Conservation (phyloP, 1,139 yeast genomes). For the Tardiomyces depauwii region DNA sequence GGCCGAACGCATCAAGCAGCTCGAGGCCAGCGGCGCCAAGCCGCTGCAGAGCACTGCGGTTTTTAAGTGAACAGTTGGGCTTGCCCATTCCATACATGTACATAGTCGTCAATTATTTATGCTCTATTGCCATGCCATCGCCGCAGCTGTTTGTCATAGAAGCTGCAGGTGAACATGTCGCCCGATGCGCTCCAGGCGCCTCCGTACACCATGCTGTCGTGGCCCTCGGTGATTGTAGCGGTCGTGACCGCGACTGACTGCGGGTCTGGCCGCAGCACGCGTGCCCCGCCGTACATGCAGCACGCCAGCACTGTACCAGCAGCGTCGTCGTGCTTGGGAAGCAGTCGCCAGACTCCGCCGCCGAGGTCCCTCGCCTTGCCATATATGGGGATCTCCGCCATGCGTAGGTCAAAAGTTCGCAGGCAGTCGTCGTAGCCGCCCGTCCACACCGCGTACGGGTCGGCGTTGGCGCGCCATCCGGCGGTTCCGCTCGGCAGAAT, state of each 20-base stretch:
- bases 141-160: constrained; percentile 77
- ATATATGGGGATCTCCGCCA: constrained; percentile 39
- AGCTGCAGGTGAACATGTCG: constrained; percentile 67
- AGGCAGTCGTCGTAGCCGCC: constrained; percentile 88
- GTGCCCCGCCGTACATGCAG: constrained; percentile 94
- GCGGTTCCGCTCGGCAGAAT: constrained; percentile 35
- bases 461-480: neutral
- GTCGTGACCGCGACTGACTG: constrained; percentile 21
- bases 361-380: constrained; percentile 42
- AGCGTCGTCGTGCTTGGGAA: constrained; percentile 41
- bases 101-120: neutral
- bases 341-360: constrained; percentile 92
- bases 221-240: constrained; percentile 52
- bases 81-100: neutral
- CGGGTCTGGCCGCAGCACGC: constrained; percentile 36
- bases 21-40: constrained; percentile 40
- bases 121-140: constrained; percentile 39
- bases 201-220: constrained; percentile 90
- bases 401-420: constrained; percentile 58
- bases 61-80: constrained; percentile 1
- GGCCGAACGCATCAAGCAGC: constrained; percentile 40
- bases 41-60: constrained; percentile 9
- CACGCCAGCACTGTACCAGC: constrained; percentile 45
- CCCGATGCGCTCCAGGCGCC: constrained; percentile 68
- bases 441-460: constrained; percentile 43